Evolutionary conservation across 2,329 filamentous ascomycete species (phyloP).

Genomic region (Cadophora sp.): DNA sequence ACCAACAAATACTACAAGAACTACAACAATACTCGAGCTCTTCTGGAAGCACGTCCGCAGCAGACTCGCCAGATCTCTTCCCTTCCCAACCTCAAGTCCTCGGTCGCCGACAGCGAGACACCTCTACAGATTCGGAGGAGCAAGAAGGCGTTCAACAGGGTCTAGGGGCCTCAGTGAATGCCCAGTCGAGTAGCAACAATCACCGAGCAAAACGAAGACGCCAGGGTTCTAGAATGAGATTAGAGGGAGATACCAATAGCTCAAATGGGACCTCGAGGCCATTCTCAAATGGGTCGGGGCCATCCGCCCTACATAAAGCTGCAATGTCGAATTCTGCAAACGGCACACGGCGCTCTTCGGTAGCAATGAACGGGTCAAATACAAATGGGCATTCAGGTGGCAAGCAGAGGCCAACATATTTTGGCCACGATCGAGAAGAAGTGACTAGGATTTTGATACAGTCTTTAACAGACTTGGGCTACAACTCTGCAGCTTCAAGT

Average conservation of each 20-base stretch:
- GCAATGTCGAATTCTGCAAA: slow-evolving; percentile 51
- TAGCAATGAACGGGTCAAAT: slow-evolving; percentile 60
- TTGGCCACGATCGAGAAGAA: slow-evolving; percentile 90
- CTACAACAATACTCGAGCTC: slow-evolving; percentile 34
- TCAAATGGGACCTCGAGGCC: slow-evolving; percentile 61
- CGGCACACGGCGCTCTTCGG: slow-evolving; percentile 53
- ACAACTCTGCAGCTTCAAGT: slow-evolving; percentile 75
- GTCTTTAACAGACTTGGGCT: slow-evolving; percentile 87
- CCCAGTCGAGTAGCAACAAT: slow-evolving; percentile 32
- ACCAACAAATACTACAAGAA: slow-evolving; percentile 33
- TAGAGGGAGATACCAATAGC: slow-evolving; percentile 60
- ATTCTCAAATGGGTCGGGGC: slow-evolving; percentile 62
- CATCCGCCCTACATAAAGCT: slow-evolving; percentile 52
- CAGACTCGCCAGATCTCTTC: slow-evolving; percentile 35
- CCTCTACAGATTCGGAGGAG: slow-evolving; percentile 48
- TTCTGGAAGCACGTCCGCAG: slow-evolving; percentile 33
- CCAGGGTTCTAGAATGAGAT: slow-evolving; percentile 65
- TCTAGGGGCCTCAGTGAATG: slow-evolving; percentile 35
- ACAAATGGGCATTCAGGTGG: slow-evolving; percentile 40
- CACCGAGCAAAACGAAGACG: slow-evolving; percentile 65
- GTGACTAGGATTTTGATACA: slow-evolving; percentile 93
- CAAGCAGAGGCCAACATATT: slow-evolving; percentile 58
- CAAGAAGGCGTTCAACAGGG: slow-evolving; percentile 42
- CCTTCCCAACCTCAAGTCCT: slow-evolving; percentile 50
- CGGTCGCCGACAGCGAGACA: slow-evolving; percentile 61